Evolutionary conservation across 768 basidiomycete species (phyloP).

Genomic region (Tylopilus sp.): DNA sequence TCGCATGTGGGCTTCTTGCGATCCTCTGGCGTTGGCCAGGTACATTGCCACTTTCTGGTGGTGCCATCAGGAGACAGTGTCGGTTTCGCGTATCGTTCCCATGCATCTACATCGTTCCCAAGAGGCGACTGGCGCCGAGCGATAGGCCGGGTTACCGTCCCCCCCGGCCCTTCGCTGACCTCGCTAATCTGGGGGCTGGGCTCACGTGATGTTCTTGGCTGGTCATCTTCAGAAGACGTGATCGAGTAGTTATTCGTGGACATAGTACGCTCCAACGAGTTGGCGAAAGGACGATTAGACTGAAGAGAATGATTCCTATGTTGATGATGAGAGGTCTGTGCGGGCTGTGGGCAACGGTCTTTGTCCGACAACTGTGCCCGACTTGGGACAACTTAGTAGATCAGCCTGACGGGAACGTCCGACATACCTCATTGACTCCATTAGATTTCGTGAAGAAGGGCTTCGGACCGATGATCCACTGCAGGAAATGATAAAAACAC

Average conservation of each 20-base stretch:
- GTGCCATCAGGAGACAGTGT: constrained; percentile 32
- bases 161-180: constrained; percentile 24
- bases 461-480: constrained; percentile 17
- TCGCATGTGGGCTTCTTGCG: constrained; percentile 35
- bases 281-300: constrained; percentile 4
- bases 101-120: constrained; percentile 23
- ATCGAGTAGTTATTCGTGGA: constrained; percentile 18
- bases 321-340: constrained; percentile 15
- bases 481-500: constrained; percentile 11
- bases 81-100: constrained; percentile 34
- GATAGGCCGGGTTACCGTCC: constrained; percentile 11
- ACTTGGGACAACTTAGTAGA: constrained; percentile 15
- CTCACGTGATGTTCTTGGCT: constrained; percentile 27
- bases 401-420: background rate
- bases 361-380: constrained; percentile 22
- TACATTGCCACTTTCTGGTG: constrained; percentile 39
- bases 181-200: constrained; percentile 30
- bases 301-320: constrained; percentile 5
- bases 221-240: constrained; percentile 30
- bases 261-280: constrained; percentile 10
- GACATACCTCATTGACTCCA: constrained; percentile 30
- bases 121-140: constrained; percentile 27
- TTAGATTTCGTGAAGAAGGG: constrained; percentile 14
- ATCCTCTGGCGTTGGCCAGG: constrained; percentile 36
- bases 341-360: constrained; percentile 6